Percentiles rank a stretch among this genome's conserved stretches.
Conservation (phyloP, 306 rosid genomes). For the Senna siamea region DNA sequence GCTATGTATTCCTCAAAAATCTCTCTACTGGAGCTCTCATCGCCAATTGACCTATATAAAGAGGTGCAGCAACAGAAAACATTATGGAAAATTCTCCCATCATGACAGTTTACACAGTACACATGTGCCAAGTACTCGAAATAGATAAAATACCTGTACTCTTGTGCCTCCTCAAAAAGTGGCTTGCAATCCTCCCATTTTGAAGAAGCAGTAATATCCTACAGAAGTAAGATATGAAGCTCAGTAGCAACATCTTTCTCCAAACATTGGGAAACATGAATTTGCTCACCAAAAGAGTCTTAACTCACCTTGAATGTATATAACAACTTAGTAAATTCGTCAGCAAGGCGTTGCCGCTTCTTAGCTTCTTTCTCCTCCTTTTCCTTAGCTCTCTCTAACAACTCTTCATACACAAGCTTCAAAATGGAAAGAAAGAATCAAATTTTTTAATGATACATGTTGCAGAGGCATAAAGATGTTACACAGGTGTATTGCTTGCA, state of each 20-base stretch:
- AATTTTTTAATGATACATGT: slow-evolving; percentile 31
- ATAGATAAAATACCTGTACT: slow-evolving; percentile 69
- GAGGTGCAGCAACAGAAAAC: slow-evolving; percentile 33
- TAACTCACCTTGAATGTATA: slow-evolving; percentile 69
- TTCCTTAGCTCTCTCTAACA: slow-evolving; percentile 85
- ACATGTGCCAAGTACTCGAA: slow-evolving; percentile 9
- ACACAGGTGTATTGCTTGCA: background rate
- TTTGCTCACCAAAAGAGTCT: slow-evolving; percentile 23
- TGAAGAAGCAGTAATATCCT: slow-evolving; percentile 81
- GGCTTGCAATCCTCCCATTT: slow-evolving; percentile 90
- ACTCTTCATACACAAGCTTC: slow-evolving; percentile 85
- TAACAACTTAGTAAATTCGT: slow-evolving; percentile 78
- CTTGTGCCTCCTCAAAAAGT: slow-evolving; percentile 84
- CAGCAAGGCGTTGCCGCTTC: slow-evolving; percentile 94
- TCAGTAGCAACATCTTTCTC: slow-evolving; percentile 20
- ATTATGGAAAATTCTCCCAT: background rate
- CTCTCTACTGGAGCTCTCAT: slow-evolving; percentile 68
- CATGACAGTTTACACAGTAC: slow-evolving; percentile 17
- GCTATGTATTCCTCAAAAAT: slow-evolving; percentile 76
- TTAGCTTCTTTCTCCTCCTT: slow-evolving; percentile 99
- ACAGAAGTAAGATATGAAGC: slow-evolving; percentile 39
- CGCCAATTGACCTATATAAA: slow-evolving; percentile 68
- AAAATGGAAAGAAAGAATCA: slow-evolving; percentile 38
- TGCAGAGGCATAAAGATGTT: slow-evolving; percentile 21
- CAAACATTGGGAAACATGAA: slow-evolving; percentile 33